These are phyloP conservation scores for Allium fistulosum DNA, from an alignment of 106 monocot species.

Conservation along the genomic window DNA sequence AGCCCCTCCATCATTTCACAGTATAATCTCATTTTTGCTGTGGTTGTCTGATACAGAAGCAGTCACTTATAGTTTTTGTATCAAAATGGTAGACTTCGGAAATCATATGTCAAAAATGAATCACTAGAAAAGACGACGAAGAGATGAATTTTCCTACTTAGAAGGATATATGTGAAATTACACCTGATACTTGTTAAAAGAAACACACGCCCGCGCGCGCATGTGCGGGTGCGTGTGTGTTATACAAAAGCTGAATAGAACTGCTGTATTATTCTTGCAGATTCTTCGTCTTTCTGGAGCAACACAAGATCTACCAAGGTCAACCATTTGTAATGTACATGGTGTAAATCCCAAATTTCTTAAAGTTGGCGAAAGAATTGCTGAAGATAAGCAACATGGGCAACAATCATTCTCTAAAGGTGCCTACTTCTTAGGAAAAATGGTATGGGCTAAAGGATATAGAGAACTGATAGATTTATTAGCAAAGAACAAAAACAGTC, in stretches of 20 bases:
- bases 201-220: too few species aligned
- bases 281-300: constrained; percentile 96
- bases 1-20: background rate
- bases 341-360: constrained; percentile 98
- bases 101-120: too few species aligned
- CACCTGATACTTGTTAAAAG: too few species aligned
- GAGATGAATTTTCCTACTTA: too few species aligned
- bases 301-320: constrained; percentile 93
- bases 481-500: constrained; percentile 70
- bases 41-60: background rate
- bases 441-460: constrained; percentile 99
- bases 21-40: background rate
- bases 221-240: too few species aligned
- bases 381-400: constrained; percentile 56
- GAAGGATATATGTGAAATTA: too few species aligned
- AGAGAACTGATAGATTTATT: constrained; percentile 83
- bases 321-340: constrained; percentile 92
- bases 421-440: constrained; percentile 96
- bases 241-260: too few species aligned
- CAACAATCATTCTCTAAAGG: constrained; percentile 77
- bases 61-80: background rate
- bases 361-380: constrained; percentile 70
- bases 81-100: too few species aligned
- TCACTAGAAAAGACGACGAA: too few species aligned
- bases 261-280: constrained; percentile 23